A percentile compares a stretch with the other conserved stretches of the same genome.
These are phyloP conservation scores for Erythrophleum ivorense DNA, from an alignment of 331 rosid species.

Conservation along the genomic window DNA sequence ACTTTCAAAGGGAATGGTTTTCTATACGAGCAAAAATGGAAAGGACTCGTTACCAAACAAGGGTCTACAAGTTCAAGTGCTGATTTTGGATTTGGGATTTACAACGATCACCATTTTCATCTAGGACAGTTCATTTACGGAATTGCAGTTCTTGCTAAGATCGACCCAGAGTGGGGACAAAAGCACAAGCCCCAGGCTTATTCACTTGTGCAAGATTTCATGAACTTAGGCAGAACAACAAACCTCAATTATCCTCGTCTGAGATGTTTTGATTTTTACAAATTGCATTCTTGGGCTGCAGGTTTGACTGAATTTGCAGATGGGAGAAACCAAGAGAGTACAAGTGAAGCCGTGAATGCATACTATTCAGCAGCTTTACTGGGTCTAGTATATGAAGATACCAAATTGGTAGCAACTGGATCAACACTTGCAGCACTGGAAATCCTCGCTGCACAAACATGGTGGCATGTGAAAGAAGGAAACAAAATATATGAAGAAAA, in stretches of 20 bases:
- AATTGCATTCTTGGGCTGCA: conserved; percentile 85
- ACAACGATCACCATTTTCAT: conserved; percentile 82
- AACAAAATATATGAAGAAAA: conserved; percentile 30
- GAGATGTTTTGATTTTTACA: conserved; percentile 76
- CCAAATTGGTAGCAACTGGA: conserved; percentile 67
- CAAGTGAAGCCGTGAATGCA: conserved; percentile 82
- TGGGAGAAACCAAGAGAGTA: conserved; percentile 84
- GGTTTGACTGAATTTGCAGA: conserved; percentile 74
- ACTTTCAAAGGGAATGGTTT: conserved; percentile 77
- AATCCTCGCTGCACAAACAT: conserved; percentile 69
- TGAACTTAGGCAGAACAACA: conserved; percentile 43
- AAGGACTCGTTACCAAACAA: conserved; percentile 74
- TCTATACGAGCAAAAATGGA: conserved; percentile 74
- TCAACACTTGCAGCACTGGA: conserved; percentile 69
- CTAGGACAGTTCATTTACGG: conserved; percentile 78
- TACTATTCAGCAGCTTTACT: conserved; percentile 78
- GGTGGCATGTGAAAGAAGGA: conserved; percentile 79
- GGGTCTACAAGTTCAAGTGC: conserved; percentile 67
- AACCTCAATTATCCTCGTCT: conserved; percentile 57
- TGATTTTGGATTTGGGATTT: conserved; percentile 83
- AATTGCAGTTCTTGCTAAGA: conserved; percentile 77
- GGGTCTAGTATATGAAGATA: conserved; percentile 76
- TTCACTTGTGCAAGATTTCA: conserved; percentile 49
- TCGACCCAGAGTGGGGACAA: conserved; percentile 79
- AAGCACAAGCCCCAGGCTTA: conserved; percentile 60